A percentile compares a stretch with the other conserved stretches of the same genome.
phyloP scores from a whole-genome alignment of 345 rosid genomes.

The Sonneratia alba region DNA sequence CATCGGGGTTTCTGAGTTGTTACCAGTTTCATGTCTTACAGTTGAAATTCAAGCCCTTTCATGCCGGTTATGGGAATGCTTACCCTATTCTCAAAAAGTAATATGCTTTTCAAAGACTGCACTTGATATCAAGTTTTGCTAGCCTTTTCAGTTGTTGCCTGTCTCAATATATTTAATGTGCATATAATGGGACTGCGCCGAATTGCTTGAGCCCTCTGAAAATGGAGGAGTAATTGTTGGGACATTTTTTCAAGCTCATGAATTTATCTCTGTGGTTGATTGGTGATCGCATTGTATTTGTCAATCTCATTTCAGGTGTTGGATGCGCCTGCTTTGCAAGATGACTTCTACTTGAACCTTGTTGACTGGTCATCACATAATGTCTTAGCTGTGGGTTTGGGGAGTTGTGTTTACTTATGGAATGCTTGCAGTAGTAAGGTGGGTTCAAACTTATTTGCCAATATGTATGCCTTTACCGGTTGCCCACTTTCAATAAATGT shows the following conservation, averaged over 20 bases:
- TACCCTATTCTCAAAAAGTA: background rate
- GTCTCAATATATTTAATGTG: background rate
- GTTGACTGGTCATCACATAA: constrained; percentile 95
- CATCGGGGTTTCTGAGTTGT: no score
- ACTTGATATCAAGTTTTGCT: background rate
- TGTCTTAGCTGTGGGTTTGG: constrained; percentile 87
- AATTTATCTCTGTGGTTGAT: background rate
- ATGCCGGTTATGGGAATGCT: background rate
- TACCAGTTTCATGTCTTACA: background rate
- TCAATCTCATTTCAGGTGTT: constrained; percentile 42
- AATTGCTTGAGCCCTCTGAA: background rate
- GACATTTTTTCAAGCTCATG: background rate
- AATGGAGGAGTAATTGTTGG: background rate
- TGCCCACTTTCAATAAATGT: background rate
- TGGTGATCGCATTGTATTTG: background rate
- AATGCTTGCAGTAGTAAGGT: constrained; percentile 99
- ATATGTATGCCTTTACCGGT: background rate
- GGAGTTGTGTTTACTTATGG: constrained; percentile 91
- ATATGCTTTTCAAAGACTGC: background rate
- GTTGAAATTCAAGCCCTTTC: background rate
- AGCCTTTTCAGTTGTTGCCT: background rate
- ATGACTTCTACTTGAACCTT: constrained; percentile 93
- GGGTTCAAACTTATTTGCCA: constrained; percentile 8
- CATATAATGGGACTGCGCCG: background rate
- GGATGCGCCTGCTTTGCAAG: constrained; percentile 98